A percentile compares a stretch with the other conserved stretches of the same genome.
Conservation (phyloP, 202 grass and related monocot genomes). For the Elaeis oleifera region DNA sequence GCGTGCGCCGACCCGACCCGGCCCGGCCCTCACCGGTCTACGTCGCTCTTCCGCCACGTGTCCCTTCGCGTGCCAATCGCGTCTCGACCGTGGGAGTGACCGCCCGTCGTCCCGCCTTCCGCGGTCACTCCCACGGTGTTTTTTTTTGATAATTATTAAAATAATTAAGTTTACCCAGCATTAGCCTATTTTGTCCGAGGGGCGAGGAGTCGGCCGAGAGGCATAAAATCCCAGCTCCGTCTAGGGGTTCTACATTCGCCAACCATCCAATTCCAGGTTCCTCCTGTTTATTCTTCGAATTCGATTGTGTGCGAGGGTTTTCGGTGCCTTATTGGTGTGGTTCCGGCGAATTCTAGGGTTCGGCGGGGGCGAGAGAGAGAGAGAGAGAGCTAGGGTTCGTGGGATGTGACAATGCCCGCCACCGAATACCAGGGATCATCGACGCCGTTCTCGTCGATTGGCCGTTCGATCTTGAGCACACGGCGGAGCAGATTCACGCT, state of each 20-base stretch:
- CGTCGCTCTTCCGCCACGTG: background rate
- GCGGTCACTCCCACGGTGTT: too few species aligned
- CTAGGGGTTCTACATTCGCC: constrained; percentile 9
- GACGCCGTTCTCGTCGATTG: constrained; percentile 53
- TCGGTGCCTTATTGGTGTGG: too few species aligned
- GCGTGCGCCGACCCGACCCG: background rate
- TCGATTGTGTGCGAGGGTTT: too few species aligned
- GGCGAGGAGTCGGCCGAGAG: too few species aligned
- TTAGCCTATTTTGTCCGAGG: too few species aligned
- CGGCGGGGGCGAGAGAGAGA: background rate
- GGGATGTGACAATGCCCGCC: constrained; percentile 47
- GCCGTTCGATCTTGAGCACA: constrained; percentile 60
- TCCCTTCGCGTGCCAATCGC: constrained; percentile 1
- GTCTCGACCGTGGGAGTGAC: background rate
- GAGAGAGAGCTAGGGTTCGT: constrained; percentile 2
- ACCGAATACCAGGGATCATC: constrained; percentile 70
- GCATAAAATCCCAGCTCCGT: too few species aligned
- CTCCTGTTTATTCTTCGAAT: background rate
- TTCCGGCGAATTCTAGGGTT: too few species aligned
- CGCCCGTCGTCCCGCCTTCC: background rate
- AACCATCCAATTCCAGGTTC: background rate
- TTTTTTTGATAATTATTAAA: too few species aligned
- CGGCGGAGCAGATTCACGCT: constrained; percentile 37
- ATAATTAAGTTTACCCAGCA: too few species aligned
- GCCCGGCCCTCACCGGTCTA: background rate